Conservation (phyloP, 257 asterid genomes). For the Cruciata laevipes region DNA sequence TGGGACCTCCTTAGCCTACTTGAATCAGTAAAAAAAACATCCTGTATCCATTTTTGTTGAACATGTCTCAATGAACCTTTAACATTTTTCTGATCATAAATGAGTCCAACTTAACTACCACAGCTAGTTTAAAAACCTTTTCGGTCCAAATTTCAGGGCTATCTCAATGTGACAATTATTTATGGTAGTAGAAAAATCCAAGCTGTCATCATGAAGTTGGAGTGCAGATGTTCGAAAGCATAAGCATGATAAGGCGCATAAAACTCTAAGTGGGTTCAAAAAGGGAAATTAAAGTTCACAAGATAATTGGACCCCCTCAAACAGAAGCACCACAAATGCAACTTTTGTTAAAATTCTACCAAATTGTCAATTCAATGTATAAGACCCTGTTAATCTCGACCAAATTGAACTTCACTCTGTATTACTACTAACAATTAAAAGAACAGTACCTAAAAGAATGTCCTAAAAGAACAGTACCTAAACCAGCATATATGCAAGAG, state of each 20-base stretch:
- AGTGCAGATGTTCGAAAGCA: background rate
- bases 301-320: constrained; percentile 25
- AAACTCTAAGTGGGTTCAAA: constrained; percentile 22
- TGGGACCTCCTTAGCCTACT: background rate
- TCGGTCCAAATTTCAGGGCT: background rate
- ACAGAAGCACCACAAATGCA: constrained; percentile 26
- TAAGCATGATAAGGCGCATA: constrained; percentile 19
- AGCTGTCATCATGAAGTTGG: background rate
- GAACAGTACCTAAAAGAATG: background rate
- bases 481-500: background rate
- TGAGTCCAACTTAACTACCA: background rate
- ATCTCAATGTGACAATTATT: background rate
- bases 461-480: background rate
- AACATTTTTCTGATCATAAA: background rate
- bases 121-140: background rate
- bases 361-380: background rate
- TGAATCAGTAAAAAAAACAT: background rate
- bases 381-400: background rate
- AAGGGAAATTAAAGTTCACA: constrained; percentile 13
- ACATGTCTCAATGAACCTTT: background rate
- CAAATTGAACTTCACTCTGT: too few relatives aligned
- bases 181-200: background rate
- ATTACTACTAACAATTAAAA: too few relatives aligned
- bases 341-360: constrained; percentile 13
- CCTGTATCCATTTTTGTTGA: background rate